Evolutionary conservation across 2,329 filamentous ascomycete genomes (phyloP).

Genomic region (Botrytis porri): DNA sequence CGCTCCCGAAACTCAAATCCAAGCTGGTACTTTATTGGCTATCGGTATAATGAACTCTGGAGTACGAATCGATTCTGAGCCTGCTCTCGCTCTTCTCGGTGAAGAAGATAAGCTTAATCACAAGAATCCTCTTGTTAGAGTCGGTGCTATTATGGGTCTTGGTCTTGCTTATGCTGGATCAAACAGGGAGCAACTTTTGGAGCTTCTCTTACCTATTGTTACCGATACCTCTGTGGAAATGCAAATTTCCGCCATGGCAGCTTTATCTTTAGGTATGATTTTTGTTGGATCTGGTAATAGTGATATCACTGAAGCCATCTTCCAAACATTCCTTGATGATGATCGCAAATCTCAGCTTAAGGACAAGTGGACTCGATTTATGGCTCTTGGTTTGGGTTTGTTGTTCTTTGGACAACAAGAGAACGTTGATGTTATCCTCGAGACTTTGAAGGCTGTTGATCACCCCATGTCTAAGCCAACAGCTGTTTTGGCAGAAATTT

Average conservation of each 20-base stretch:
- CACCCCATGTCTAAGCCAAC: constrained; percentile 98
- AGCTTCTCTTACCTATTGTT: constrained; percentile 82
- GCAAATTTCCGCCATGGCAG: constrained; percentile 95
- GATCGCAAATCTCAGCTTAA: constrained; percentile 87
- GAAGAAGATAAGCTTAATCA: constrained; percentile 76
- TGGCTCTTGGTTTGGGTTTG: constrained; percentile 88
- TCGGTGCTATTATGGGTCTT: constrained; percentile 91
- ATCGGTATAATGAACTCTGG: constrained; percentile 96
- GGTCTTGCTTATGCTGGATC: constrained; percentile 93
- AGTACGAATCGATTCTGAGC: constrained; percentile 84
- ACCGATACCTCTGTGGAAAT: constrained; percentile 81
- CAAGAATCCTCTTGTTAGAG: constrained; percentile 73
- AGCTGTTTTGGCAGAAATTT: constrained; percentile 89
- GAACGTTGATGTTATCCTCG: constrained; percentile 96
- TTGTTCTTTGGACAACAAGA: constrained; percentile 96
- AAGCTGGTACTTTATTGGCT: constrained; percentile 86
- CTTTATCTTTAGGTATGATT: constrained; percentile 82
- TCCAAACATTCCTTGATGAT: constrained; percentile 90
- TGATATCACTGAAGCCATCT: constrained; percentile 87
- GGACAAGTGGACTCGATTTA: constrained; percentile 97
- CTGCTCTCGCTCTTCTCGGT: constrained; percentile 79
- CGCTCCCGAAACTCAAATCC: constrained; percentile 75
- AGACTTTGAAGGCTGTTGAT: constrained; percentile 94
- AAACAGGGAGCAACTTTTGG: constrained; percentile 84
- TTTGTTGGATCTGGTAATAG: constrained; percentile 91